A percentile compares a stretch with the other conserved stretches of the same genome.
Evolutionary conservation across 139 green algal genomes (phyloP).

Genomic region (Monoraphidium neglectum): DNA sequence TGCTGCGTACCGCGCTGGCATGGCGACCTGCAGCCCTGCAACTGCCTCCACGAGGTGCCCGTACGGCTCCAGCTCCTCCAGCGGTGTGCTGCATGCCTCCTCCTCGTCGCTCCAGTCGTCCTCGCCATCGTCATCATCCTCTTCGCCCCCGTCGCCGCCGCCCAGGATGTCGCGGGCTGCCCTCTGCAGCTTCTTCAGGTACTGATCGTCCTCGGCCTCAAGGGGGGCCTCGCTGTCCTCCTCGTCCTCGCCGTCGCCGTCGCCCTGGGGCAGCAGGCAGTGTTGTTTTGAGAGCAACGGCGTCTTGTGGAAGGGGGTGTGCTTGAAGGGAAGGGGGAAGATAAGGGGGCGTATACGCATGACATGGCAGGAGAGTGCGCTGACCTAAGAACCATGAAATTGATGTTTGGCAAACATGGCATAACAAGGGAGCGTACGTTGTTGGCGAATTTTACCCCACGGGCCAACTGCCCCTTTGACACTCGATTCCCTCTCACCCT

Average conservation of each 20-base stretch:
- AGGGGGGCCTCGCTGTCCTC: constrained; percentile 14
- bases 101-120: constrained; percentile 28
- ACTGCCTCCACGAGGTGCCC: constrained; percentile 66
- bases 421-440: too few relatives aligned
- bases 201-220: constrained; percentile 11
- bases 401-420: too few relatives aligned
- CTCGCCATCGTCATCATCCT: constrained; percentile 32
- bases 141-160: constrained; percentile 37
- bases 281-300: neutral
- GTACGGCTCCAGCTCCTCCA: constrained; percentile 77
- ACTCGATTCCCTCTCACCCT: too few relatives aligned
- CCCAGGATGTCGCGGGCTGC: constrained; percentile 29
- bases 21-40: constrained; percentile 47
- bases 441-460: too few relatives aligned
- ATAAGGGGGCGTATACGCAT: too few relatives aligned
- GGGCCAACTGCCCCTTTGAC: too few relatives aligned
- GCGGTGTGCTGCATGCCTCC: constrained; percentile 40
- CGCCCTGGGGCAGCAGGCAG: neutral
- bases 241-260: constrained; percentile 10
- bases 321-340: neutral
- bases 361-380: too few relatives aligned
- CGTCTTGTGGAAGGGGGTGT: neutral
- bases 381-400: too few relatives aligned
- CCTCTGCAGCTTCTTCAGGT: constrained; percentile 18
- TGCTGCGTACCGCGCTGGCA: constrained; percentile 43